Evolutionary conservation across 225 moss, liverwort and hornwort genomes (phyloP).

Genomic region (Physcomitrium patens): DNA sequence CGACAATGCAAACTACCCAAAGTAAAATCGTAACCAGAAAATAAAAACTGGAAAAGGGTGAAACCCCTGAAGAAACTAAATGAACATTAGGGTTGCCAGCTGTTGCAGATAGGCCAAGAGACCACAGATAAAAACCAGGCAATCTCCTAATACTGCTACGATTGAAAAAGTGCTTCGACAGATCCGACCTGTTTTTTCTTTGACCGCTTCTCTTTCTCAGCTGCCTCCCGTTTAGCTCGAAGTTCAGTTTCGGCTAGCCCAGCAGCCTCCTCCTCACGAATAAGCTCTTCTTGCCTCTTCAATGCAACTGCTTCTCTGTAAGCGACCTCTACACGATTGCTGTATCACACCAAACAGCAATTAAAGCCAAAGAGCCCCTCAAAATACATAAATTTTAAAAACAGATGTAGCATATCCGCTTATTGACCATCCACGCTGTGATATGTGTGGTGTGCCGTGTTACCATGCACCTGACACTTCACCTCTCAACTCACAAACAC

Average conservation of each 20-base stretch:
- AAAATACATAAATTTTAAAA: not conserved
- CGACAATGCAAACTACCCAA: not conserved
- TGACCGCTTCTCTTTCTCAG: constrained; percentile 97
- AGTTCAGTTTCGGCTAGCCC: constrained; percentile 95
- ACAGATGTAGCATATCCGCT: not conserved
- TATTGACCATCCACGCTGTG: not conserved
- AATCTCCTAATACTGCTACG: not conserved
- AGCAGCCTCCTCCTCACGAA: constrained; percentile 98
- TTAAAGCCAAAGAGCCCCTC: not conserved
- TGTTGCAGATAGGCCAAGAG: constrained; percentile 1
- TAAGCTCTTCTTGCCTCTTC: constrained; percentile 98
- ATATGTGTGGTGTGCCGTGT: not conserved
- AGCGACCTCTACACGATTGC: constrained; percentile 98
- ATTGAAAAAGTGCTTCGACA: not conserved
- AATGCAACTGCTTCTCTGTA: constrained; percentile 97
- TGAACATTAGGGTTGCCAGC: not conserved
- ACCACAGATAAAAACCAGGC: not conserved
- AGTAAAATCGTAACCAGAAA: not conserved
- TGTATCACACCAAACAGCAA: constrained; percentile 49
- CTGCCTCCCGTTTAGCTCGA: constrained; percentile 95
- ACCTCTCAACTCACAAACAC: not conserved
- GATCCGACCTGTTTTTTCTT: constrained; percentile 91
- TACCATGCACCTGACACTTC: not conserved
- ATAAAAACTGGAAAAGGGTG: not conserved
- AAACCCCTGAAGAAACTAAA: not conserved